Evolutionary conservation across 352 stramenopile genomes (phyloP), one percentile per base, ranked within the genome.

Genomic region (Phytophthora capsici): DNA sequence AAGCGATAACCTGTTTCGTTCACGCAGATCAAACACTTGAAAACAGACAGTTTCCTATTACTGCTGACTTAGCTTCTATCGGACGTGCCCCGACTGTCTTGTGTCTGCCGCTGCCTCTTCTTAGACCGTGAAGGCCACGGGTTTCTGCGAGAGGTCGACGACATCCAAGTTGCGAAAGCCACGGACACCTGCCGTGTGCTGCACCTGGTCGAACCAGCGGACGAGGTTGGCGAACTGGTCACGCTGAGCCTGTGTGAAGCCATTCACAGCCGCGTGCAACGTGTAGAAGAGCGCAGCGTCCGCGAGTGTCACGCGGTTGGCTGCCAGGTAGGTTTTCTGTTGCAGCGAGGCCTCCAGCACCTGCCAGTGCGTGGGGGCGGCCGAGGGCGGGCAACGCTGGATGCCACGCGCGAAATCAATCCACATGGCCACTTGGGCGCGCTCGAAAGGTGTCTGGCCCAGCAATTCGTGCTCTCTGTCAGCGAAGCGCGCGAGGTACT

Each of bases 181-280:
- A 17, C 79, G 85, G 46, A 95, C 83, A 63, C 87, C 87, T 44
- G 74, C 85, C 54, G 87, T 93, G 80, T 93, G 84, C 67, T 95
- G 87, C 40, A 95, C 63, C 71, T 95, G 87, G 73, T 95, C 83
- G 56, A 95, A 95, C 87, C 87, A 95, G 69, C 87, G 87, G 63
- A 81, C 72, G 41, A 95, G 63, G 70, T 85, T 87, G 22, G 60
- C 50, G 51, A 77, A 82, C 63, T 89, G 73, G 32, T 70, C 60
- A 34, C 75, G 75, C 62, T 92, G 78, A 30, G 57, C 59, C 9
- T 43, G 36, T 8, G 56, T 66, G 63, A 88, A 83, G 54, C 47
- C 50, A 23, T 47, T 52, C 16, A 95, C 64, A 16, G 73, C 71
- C 17, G 36, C 58, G 68, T 86, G 61, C 6, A 92, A 55, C 44